Conservation (phyloP, 305 asterid species). For the Euphrasia arctica region DNA sequence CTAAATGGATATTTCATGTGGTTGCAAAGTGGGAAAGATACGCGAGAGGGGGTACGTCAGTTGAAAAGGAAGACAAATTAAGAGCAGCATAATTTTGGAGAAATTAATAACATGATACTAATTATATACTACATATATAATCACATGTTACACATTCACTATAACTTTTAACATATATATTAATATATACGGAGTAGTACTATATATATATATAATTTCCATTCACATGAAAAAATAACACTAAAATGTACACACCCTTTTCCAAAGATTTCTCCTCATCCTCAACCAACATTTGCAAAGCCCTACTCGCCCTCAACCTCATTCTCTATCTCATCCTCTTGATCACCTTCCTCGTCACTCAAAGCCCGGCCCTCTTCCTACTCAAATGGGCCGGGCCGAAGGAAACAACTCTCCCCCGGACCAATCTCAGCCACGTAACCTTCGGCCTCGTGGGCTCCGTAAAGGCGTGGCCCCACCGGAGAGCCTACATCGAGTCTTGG, state of each 20-base stretch:
- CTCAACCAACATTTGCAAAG: conserved; percentile 28
- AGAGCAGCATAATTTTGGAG: too few species aligned
- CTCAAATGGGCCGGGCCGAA: conserved; percentile 3
- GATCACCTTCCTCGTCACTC: conserved; percentile 5
- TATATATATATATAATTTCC: too few species aligned
- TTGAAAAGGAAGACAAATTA: too few species aligned
- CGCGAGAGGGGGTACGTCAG: too few species aligned
- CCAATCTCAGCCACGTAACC: conserved; percentile 54
- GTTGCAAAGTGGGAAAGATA: too few species aligned
- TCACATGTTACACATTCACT: too few species aligned
- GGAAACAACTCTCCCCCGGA: conserved; percentile 9
- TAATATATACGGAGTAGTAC: too few species aligned
- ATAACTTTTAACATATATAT: too few species aligned
- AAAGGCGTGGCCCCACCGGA: conserved; percentile 46
- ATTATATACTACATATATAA: too few species aligned
- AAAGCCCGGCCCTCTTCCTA: conserved; percentile 16
- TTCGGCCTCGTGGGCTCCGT: conserved; percentile 66
- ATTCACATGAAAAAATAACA: too few species aligned
- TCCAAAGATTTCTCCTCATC: conserved; percentile 18
- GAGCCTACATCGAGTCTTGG: conserved; percentile 67
- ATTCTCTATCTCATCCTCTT: conserved; percentile 28
- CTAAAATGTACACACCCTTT: not conserved
- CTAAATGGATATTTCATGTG: too few species aligned
- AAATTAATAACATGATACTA: too few species aligned
- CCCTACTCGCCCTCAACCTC: conserved; percentile 27